phyloP scores from a whole-genome alignment of 768 basidiomycete species.

The Tulasnella calospora region DNA sequence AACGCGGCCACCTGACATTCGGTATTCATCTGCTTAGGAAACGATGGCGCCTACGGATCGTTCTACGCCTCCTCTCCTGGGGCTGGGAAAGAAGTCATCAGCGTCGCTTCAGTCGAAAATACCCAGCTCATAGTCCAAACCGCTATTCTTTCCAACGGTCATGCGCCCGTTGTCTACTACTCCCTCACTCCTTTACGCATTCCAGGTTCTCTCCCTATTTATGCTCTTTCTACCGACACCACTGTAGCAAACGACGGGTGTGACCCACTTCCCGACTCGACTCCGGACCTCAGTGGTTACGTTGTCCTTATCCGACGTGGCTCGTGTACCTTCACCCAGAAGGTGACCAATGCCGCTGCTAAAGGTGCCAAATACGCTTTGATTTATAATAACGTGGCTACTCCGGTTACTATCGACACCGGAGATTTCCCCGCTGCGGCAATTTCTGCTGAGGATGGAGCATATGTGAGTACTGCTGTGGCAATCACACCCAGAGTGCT shows the following conservation, averaged over 20 bases:
- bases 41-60: conserved; percentile 36
- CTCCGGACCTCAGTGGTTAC: conserved; percentile 35
- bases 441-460: conserved; percentile 55
- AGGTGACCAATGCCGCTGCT: conserved; percentile 51
- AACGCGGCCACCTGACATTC: neutral
- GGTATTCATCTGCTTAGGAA: conserved; percentile 24
- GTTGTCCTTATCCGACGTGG: conserved; percentile 39
- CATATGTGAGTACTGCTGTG: neutral
- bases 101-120: conserved; percentile 34
- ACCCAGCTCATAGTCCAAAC: neutral
- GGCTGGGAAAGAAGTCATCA: conserved; percentile 34
- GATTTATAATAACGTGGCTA: conserved; percentile 38
- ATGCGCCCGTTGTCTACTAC: conserved; percentile 54
- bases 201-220: conserved; percentile 35
- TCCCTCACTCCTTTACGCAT: conserved; percentile 31
- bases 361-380: conserved; percentile 49
- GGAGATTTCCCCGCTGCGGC: conserved; percentile 36
- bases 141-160: conserved; percentile 26
- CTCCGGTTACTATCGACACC: conserved; percentile 43
- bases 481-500: too few relatives aligned
- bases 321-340: conserved; percentile 39
- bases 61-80: conserved; percentile 38
- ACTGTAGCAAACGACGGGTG: conserved; percentile 37
- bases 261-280: conserved; percentile 33
- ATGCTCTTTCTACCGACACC: conserved; percentile 37